These are phyloP conservation scores for Rhizoctonia solani DNA, from an alignment of 1,284 basidiomycete species.

Conservation along the genomic window DNA sequence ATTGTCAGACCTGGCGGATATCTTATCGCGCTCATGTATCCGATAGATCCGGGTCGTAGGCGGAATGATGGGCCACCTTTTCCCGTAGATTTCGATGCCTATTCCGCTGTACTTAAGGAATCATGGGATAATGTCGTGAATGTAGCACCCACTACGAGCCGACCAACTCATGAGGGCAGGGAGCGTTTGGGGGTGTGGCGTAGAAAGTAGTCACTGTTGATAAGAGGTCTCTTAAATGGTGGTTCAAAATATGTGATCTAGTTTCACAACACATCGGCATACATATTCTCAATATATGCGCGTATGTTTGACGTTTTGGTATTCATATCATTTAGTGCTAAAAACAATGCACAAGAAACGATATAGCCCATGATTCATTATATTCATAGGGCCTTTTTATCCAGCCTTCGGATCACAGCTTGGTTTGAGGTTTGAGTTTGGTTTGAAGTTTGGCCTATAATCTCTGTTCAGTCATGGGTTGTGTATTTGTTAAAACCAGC, in stretches of 20 bases:
- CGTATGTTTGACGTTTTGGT: not conserved
- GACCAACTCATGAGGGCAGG: slow-evolving; percentile 12
- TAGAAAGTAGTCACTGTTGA: no score
- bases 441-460: slow-evolving; percentile 20
- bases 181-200: slow-evolving; percentile 15
- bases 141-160: not conserved
- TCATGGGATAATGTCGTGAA: slow-evolving; percentile 19
- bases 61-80: slow-evolving; percentile 66
- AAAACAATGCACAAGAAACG: no score
- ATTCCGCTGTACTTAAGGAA: slow-evolving; percentile 53
- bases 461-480: no score
- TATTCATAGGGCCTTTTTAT: no score
- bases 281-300: not conserved
- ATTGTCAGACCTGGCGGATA: slow-evolving; percentile 63
- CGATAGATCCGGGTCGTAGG: slow-evolving; percentile 51
- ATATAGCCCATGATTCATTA: no score
- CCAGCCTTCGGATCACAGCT: no score
- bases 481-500: not conserved
- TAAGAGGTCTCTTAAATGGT: no score
- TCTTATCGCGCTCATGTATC: slow-evolving; percentile 62
- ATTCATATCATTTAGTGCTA: no score
- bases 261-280: no score
- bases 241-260: no score
- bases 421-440: slow-evolving; percentile 7
- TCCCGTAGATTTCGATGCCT: slow-evolving; percentile 62